Evolutionary conservation across 805 yeast species (phyloP), one percentile per base, ranked within the genome.

Genomic region (Yarrowia divulgata): DNA sequence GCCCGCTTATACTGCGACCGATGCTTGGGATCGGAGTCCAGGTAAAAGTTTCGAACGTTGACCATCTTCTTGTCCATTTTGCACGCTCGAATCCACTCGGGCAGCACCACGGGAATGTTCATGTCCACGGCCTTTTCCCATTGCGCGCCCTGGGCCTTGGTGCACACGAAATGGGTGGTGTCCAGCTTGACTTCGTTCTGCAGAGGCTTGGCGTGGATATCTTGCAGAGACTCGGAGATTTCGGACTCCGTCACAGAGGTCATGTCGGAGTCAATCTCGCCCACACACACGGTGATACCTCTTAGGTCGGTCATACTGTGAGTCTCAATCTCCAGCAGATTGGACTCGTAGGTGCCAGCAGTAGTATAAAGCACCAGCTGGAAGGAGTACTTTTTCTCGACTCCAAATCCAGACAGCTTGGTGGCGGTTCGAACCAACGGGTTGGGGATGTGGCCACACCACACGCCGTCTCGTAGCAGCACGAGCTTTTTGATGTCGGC

Each of bases 31-130:
- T 78, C 80, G 1, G 79, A 81, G 39, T 76, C 73, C 67, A 80
- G 68, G 72, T 86, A 88, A 72, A 82, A 83, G 72, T 91, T 92
- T 75, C 97, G 85, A 16, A 95, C 99, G 35, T 98, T 97, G 52
- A 93, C 97, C 69, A 95, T 88, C 75, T 97, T 81, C 73, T 95
- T 86, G 75, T 93, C 98, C 52, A 84, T 78, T 74, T 91, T 97
- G 81, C 98, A 95, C 0, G 98, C 97, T 78, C 90, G 89, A 69
- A 95, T 81, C 98, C 98, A 95, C 77, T 95, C 98, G 0, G 99
- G 98, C 77, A 97, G 85, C 35, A 95, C 93, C 48, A 95, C 86
- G 1, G 99, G 99, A 69, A 95, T 92, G 76, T 93, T 95, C 81
- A 87, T 85, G 67, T 89, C 93, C 71, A 85, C 83, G 1, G 98